These are phyloP conservation scores for Mycena rebaudengoi DNA, from an alignment of 768 basidiomycete species.

Conservation along the genomic window DNA sequence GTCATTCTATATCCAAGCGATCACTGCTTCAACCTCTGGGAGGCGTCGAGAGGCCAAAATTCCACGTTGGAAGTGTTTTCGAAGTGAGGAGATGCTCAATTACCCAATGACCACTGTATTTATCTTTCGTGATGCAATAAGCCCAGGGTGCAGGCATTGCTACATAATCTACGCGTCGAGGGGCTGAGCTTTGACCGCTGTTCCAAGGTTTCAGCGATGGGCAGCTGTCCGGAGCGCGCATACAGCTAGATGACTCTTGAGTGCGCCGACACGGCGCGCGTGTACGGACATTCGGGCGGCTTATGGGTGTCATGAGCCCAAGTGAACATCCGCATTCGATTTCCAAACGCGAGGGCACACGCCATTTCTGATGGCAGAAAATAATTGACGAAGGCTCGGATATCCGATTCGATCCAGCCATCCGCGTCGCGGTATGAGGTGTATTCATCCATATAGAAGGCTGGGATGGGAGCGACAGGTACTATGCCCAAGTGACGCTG, in stretches of 20 bases:
- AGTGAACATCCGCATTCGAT: background rate
- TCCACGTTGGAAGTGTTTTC: too few relatives aligned
- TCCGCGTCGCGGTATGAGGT: background rate
- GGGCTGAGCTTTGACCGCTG: background rate
- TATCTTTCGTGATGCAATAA: too few relatives aligned
- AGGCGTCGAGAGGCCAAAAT: too few relatives aligned
- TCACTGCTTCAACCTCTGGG: too few relatives aligned
- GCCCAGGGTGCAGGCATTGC: too few relatives aligned
- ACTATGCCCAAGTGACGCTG: background rate
- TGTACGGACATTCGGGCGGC: slow-evolving; percentile 1
- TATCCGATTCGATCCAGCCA: background rate
- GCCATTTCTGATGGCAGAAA: background rate
- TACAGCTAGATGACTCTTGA: slow-evolving; percentile 2
- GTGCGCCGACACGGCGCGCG: background rate
- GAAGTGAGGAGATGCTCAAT: too few relatives aligned
- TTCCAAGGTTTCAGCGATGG: background rate
- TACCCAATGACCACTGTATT: too few relatives aligned
- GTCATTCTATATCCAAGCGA: too few relatives aligned
- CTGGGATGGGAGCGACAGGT: background rate
- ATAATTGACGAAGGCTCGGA: background rate
- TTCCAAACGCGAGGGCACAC: background rate
- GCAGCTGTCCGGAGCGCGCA: background rate
- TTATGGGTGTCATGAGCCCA: background rate
- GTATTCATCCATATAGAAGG: background rate
- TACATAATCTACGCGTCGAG: background rate